A percentile compares a stretch with the other conserved stretches of the same genome.
Conservation (phyloP, 2,329 filamentous ascomycete species). For the Elsinoe arachidis region DNA sequence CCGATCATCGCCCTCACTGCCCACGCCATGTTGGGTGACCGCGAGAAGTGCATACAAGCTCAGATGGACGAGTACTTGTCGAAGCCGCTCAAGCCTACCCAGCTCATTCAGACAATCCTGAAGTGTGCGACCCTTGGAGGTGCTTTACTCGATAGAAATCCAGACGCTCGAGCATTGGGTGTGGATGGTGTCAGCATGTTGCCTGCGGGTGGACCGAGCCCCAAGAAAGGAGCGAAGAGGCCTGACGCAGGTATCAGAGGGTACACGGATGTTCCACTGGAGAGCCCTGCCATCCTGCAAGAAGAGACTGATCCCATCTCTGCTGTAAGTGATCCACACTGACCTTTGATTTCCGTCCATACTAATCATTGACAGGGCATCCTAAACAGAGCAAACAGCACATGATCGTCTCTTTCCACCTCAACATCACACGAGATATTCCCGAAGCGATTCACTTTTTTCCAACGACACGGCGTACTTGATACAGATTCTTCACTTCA, state of each 20-base stretch:
- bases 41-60: conserved; percentile 95
- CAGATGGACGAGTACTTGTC: conserved; percentile 99
- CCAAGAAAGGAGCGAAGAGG: conserved; percentile 19
- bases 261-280: conserved; percentile 60
- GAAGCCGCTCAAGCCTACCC: conserved; percentile 92
- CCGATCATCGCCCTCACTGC: conserved; percentile 96
- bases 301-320: conserved; percentile 40
- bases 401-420: neutral
- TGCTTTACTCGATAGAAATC: conserved; percentile 69
- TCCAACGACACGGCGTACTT: neutral
- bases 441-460: neutral
- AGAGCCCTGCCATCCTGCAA: conserved; percentile 55
- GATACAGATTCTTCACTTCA: neutral
- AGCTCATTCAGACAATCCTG: conserved; percentile 94
- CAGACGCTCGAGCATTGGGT: conserved; percentile 31
- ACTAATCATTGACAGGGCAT: neutral
- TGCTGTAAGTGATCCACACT: neutral
- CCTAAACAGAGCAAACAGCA: conserved; percentile 9
- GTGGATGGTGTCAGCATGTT: conserved; percentile 7
- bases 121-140: conserved; percentile 91
- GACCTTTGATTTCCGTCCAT: neutral
- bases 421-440: neutral
- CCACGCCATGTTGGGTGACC: conserved; percentile 96
- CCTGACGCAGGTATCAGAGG: conserved; percentile 49
- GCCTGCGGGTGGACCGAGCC: neutral